Evolutionary conservation across 192 early-diverging fungal species (phyloP).

Genomic region (Coemansia interrupta): DNA sequence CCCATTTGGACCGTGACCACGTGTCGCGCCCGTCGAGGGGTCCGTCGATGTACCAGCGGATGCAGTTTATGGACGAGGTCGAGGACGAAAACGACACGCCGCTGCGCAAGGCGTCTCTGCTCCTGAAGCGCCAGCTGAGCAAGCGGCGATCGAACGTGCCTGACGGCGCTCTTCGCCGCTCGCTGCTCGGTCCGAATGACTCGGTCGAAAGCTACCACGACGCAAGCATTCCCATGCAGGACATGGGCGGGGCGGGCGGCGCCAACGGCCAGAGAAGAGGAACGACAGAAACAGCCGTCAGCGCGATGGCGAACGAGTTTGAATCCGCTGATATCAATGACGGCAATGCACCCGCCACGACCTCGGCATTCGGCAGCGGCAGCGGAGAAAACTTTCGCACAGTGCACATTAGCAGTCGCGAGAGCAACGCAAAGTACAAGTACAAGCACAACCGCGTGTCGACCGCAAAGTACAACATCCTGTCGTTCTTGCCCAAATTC

Average conservation of each 20-base stretch:
- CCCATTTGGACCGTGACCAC: conserved; percentile 41
- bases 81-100: conserved; percentile 42
- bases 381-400: conserved; percentile 57
- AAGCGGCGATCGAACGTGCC: conserved; percentile 42
- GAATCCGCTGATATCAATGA: background rate
- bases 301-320: background rate
- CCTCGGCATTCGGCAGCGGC: conserved; percentile 27
- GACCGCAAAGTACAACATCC: conserved; percentile 91
- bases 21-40: conserved; percentile 47
- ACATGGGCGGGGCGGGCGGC: conserved; percentile 13
- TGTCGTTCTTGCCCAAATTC: conserved; percentile 95
- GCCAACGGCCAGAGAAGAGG: background rate
- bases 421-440: conserved; percentile 72
- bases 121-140: conserved; percentile 45
- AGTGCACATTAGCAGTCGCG: conserved; percentile 85
- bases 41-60: conserved; percentile 49
- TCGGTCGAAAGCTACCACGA: conserved; percentile 16
- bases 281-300: no score
- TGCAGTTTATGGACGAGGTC: conserved; percentile 45
- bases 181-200: conserved; percentile 26
- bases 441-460: conserved; percentile 91
- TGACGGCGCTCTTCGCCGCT: conserved; percentile 27
- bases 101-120: conserved; percentile 33
- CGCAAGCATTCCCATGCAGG: conserved; percentile 28
- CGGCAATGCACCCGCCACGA: background rate